Evolutionary conservation across 1,284 basidiomycete genomes (phyloP), one percentile per base, ranked within the genome.

Genomic region (Schizopora paradoxa): DNA sequence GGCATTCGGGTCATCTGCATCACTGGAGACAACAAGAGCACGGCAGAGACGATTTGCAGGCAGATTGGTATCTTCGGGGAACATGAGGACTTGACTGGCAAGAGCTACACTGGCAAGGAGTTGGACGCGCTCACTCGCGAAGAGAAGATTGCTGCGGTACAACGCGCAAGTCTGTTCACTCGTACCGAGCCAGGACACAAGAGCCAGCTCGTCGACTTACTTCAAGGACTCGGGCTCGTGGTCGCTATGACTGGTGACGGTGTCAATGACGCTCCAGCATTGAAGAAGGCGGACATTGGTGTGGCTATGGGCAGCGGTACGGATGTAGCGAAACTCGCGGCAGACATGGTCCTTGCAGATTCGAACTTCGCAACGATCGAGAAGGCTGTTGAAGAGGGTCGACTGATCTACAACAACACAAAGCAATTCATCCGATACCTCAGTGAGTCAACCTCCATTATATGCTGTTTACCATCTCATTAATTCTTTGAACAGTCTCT

Each of bases 271-370:
- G 94, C 94, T 1, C 94, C 94, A 13, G 94, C 94, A 0, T 69
- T 99, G 58, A 96, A 96, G 66, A 94, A 89, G 72, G 95, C 95
- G 13, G 94, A 98, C 59, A 97, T 99, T 57, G 95, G 95, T 60
- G 89, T 99, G 47, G 89, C 92, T n/a, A 98, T 99, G 95, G 95
- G 95, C 38, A 91, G 88, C 52, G 96, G 95, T 41, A 99, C 95
- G 0, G 96, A 99, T 61, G 96, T 99, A 22, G 95, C 96, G 49
- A 98, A 98, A 67, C 76, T 97, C 53, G 96, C 96, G 7, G 92
- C 94, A 18, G 95, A 99, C 65, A 95, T 93, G 89, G 89, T 94
- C 28, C 79, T 94, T 37, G 88, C 91, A 2, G 86, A 90, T 61
- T 88, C 85, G 10, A 90, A 90, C 66, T 90, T 90, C 60, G 77